Evolutionary conservation across 768 basidiomycete genomes (phyloP).

Genomic region (Leccinum sublutescens): DNA sequence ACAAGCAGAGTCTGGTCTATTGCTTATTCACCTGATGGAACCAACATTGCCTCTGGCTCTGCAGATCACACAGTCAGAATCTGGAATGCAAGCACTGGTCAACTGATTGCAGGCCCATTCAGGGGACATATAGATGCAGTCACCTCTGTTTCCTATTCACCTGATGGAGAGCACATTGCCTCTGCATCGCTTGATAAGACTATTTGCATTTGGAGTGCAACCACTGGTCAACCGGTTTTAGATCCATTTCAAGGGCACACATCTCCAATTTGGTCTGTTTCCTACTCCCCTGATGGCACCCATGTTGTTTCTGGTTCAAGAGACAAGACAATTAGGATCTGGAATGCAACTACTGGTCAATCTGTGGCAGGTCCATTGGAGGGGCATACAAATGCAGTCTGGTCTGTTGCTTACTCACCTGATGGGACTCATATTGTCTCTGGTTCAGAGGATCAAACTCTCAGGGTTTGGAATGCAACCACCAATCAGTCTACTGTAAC

Average conservation of each 20-base stretch:
- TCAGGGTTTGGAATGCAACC: constrained; percentile 18
- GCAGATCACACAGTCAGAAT: neutral
- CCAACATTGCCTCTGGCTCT: neutral
- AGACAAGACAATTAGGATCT: neutral
- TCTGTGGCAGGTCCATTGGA: neutral
- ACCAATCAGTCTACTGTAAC: constrained; percentile 8
- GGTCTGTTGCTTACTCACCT: neutral
- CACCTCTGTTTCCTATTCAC: neutral
- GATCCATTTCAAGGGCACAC: neutral
- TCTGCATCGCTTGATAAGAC: neutral
- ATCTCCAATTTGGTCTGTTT: neutral
- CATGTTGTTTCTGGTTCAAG: neutral
- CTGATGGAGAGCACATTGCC: neutral
- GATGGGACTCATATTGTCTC: neutral
- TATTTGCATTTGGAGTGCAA: constrained; percentile 1
- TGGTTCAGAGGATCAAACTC: neutral
- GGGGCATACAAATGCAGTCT: neutral
- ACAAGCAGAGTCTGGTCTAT: neutral
- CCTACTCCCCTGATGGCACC: constrained; percentile 1
- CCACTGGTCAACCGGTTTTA: neutral
- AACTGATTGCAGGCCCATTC: neutral
- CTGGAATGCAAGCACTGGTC: neutral
- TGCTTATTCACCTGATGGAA: neutral
- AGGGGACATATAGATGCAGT: neutral
- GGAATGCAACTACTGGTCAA: neutral